These are phyloP conservation scores for Radiomyces spectabilis DNA, from an alignment of 192 early-diverging fungal species.

Conservation along the genomic window DNA sequence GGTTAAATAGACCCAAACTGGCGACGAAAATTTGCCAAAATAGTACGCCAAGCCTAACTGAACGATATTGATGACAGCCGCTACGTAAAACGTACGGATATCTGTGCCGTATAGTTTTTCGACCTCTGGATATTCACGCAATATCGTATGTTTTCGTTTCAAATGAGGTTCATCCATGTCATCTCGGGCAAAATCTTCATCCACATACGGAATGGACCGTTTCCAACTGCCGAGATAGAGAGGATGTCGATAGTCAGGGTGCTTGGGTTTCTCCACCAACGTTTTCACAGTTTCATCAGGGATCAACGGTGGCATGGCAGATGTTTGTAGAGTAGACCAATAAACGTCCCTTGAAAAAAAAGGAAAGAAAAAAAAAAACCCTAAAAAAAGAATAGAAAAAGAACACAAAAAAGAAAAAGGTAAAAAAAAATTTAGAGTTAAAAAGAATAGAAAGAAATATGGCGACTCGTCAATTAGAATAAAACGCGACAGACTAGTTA, in stretches of 20 bases:
- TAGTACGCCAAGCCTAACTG: slow-evolving; percentile 77
- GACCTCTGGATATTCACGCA: slow-evolving; percentile 84
- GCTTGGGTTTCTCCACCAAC: background rate
- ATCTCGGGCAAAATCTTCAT: slow-evolving; percentile 74
- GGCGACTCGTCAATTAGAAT: too few relatives aligned
- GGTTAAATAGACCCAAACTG: slow-evolving; percentile 59
- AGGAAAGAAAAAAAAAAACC: background rate
- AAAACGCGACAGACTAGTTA: too few relatives aligned
- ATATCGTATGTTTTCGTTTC: slow-evolving; percentile 83
- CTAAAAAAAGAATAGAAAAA: background rate
- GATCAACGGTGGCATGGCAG: slow-evolving; percentile 28
- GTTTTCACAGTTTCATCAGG: slow-evolving; percentile 3
- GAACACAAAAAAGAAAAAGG: background rate
- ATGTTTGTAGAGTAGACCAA: too few relatives aligned
- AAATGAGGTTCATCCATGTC: slow-evolving; percentile 92
- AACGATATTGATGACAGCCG: slow-evolving; percentile 50
- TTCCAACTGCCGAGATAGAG: slow-evolving; percentile 78
- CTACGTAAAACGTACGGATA: slow-evolving; percentile 69
- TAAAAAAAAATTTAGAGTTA: background rate
- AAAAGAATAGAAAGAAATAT: too few relatives aligned
- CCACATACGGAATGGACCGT: slow-evolving; percentile 64
- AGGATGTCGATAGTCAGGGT: slow-evolving; percentile 65
- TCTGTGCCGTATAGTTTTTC: slow-evolving; percentile 79
- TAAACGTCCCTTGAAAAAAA: background rate
- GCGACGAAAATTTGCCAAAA: slow-evolving; percentile 58